phyloP scores from a whole-genome alignment of 2,329 filamentous ascomycete species.

The Hypoxylon sp. region DNA sequence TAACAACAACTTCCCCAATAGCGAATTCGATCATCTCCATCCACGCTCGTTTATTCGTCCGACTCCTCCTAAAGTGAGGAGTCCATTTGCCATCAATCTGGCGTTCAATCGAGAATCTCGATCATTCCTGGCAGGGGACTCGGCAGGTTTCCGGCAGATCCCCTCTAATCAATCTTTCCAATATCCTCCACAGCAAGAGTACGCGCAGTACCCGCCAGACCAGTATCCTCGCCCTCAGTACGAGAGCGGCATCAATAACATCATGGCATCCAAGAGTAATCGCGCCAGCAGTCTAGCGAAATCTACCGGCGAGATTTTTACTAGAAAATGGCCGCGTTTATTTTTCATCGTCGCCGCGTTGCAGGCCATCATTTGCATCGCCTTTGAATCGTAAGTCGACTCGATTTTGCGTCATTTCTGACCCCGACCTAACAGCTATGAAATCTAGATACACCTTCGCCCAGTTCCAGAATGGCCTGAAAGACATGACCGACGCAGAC shows the following conservation, averaged over 20 bases:
- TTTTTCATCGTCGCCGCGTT: slow-evolving; percentile 81
- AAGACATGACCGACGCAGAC: slow-evolving; percentile 51
- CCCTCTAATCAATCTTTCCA: slow-evolving; percentile 44
- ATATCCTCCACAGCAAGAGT: slow-evolving; percentile 43
- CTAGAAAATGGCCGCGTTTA: slow-evolving; percentile 86
- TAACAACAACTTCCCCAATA: slow-evolving; percentile 23
- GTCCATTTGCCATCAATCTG: slow-evolving; percentile 48
- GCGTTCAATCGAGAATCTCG: slow-evolving; percentile 47
- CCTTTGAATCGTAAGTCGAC: slow-evolving; percentile 84
- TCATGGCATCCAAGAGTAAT: slow-evolving; percentile 53
- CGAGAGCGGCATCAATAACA: slow-evolving; percentile 52
- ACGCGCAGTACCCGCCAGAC: slow-evolving; percentile 49
- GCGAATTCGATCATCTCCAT: slow-evolving; percentile 22
- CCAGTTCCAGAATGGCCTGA: slow-evolving; percentile 78
- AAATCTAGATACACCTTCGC: slow-evolving; percentile 84
- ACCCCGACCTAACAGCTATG: slow-evolving; percentile 9
- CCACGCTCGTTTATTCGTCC: slow-evolving; percentile 27
- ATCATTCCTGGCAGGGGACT: slow-evolving; percentile 46
- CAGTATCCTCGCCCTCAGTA: slow-evolving; percentile 43
- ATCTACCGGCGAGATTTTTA: slow-evolving; percentile 79
- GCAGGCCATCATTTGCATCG: slow-evolving; percentile 84
- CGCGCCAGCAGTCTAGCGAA: slow-evolving; percentile 52
- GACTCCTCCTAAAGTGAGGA: slow-evolving; percentile 48
- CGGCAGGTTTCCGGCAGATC: slow-evolving; percentile 47
- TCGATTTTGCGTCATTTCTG: slow-evolving; percentile 15